Percentiles rank a stretch among this genome's conserved stretches.
These are phyloP conservation scores for Sonneratia alba DNA, from an alignment of 345 rosid genomes.

Conservation along the genomic window DNA sequence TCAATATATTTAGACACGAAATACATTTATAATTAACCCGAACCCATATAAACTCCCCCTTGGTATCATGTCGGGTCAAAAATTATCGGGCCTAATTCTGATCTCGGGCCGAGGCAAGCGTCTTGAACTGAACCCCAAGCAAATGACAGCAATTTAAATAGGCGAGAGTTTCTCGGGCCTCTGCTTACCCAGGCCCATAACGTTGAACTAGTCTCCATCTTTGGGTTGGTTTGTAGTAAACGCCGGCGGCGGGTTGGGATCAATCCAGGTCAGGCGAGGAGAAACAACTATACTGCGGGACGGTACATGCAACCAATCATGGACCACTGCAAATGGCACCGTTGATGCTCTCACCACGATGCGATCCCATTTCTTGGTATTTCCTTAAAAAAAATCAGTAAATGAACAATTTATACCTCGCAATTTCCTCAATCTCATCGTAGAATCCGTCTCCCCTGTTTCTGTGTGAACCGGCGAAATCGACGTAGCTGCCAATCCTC, in stretches of 20 bases:
- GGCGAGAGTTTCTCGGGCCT: neutral
- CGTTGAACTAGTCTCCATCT: neutral
- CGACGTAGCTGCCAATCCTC: neutral
- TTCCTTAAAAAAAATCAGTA: too few species aligned
- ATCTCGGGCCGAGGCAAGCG: too few species aligned
- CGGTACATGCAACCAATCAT: neutral
- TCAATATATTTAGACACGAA: too few species aligned
- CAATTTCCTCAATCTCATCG: neutral
- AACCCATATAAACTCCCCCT: too few species aligned
- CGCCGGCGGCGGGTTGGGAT: neutral
- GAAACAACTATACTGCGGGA: too few species aligned
- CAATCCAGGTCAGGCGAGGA: neutral
- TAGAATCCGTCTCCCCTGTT: neutral
- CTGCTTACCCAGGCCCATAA: neutral
- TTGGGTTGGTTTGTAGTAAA: neutral
- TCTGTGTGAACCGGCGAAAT: neutral
- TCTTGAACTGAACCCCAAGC: too few species aligned
- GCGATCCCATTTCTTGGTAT: neutral
- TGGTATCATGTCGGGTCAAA: too few species aligned
- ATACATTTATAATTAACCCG: too few species aligned
- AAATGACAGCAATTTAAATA: too few species aligned
- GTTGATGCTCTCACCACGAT: neutral
- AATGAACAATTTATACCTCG: too few species aligned
- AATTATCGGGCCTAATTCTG: too few species aligned
- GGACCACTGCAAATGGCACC: slow-evolving; percentile 5